These are phyloP conservation scores for Rhizopus stolonifer DNA, from an alignment of 371 early-diverging fungal species.

Conservation along the genomic window DNA sequence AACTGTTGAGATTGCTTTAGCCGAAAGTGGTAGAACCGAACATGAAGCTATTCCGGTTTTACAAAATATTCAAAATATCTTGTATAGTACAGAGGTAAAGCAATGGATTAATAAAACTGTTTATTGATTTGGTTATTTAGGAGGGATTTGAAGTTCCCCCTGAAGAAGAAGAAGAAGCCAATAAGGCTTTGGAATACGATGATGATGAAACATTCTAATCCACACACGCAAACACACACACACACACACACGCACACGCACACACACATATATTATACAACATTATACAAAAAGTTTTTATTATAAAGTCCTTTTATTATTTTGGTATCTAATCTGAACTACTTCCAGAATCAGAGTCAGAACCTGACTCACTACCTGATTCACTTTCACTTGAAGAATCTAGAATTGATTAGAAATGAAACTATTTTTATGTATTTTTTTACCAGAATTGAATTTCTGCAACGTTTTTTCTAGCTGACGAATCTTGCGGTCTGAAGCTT, in stretches of 20 bases:
- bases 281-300: too few species aligned
- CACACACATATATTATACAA: too few species aligned
- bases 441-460: constrained; percentile 51
- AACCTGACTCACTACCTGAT: constrained; percentile 60
- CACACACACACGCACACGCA: too few species aligned
- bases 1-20: constrained; percentile 14
- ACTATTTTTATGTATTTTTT: not conserved
- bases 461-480: constrained; percentile 65
- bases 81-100: constrained; percentile 86
- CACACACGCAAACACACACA: too few species aligned
- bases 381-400: constrained; percentile 59
- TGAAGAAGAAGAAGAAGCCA: constrained; percentile 25
- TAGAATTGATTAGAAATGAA: constrained; percentile 1
- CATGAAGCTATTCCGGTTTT: constrained; percentile 49
- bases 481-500: constrained; percentile 56
- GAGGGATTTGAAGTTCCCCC: constrained; percentile 39
- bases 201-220: constrained; percentile 41
- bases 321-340: constrained; percentile 55
- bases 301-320: not conserved
- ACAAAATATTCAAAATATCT: constrained; percentile 74
- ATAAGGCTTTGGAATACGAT: constrained; percentile 19
- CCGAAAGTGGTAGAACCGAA: constrained; percentile 27
- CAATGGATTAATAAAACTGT: too few species aligned
- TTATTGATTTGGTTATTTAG: constrained; percentile 1
- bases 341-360: constrained; percentile 80